phyloP scores from a whole-genome alignment of 2,329 filamentous ascomycete species.

The Fusarium avenaceum region DNA sequence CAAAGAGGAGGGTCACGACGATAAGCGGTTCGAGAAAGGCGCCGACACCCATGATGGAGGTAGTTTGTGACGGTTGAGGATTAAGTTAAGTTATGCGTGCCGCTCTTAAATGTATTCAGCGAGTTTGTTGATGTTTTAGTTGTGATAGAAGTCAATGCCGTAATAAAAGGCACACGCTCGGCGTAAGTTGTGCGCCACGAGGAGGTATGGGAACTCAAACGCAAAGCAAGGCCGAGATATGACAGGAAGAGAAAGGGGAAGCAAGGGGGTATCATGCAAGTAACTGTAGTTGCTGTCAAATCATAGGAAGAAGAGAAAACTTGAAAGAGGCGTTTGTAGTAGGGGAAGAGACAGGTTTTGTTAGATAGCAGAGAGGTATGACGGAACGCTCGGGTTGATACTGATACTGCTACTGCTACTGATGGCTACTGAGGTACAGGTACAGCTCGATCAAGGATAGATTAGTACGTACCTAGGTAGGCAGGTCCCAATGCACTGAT shows the following conservation, averaged over 20 bases:
- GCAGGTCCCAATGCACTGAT: conserved; percentile 3
- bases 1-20: conserved; percentile 59
- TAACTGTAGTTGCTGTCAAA: not conserved
- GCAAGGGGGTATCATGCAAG: conserved; percentile 3
- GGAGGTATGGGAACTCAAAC: no score
- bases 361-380: conserved; percentile 9
- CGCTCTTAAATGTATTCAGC: not conserved
- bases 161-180: not conserved
- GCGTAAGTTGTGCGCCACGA: not conserved
- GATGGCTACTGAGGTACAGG: conserved; percentile 10
- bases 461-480: no score
- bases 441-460: conserved; percentile 3
- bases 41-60: conserved; percentile 55
- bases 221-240: not conserved
- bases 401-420: conserved; percentile 13
- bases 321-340: conserved; percentile 1
- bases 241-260: not conserved
- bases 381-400: conserved; percentile 29
- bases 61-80: not conserved
- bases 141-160: not conserved
- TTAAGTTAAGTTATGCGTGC: not conserved
- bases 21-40: conserved; percentile 59
- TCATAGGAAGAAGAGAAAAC: not conserved
- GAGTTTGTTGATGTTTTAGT: conserved; percentile 1
- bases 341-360: conserved; percentile 29